Conservation (phyloP, 2,329 filamentous ascomycete species). For the Alternaria triticimaculans region DNA sequence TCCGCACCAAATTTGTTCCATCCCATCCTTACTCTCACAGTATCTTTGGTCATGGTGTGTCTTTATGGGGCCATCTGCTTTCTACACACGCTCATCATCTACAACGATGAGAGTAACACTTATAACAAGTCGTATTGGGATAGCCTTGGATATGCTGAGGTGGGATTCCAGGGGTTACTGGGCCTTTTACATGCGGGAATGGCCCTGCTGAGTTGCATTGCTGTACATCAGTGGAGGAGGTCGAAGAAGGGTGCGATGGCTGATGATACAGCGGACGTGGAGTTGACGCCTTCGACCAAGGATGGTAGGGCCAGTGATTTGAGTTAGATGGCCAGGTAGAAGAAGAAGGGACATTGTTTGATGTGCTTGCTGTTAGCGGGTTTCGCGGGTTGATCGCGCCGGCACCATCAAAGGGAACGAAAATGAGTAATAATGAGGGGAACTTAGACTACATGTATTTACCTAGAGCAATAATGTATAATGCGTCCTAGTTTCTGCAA, state of each 20-base stretch:
- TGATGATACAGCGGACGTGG: neutral
- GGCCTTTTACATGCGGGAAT: neutral
- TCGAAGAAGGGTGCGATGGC: neutral
- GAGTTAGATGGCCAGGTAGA: neutral
- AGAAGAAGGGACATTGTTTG: neutral
- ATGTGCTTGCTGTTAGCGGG: neutral
- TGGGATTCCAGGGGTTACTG: neutral
- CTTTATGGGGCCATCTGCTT: neutral
- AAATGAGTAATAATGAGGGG: neutral
- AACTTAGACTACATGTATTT: neutral
- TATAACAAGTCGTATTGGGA: neutral
- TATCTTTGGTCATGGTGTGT: neutral
- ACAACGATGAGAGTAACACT: neutral
- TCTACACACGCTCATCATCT: neutral
- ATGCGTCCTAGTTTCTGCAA: neutral
- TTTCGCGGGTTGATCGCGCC: neutral
- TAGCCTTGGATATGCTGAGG: neutral
- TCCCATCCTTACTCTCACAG: neutral
- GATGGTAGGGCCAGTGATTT: neutral
- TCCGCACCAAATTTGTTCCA: neutral
- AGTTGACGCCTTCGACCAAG: neutral
- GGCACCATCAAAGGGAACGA: neutral
- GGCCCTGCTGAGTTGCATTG: neutral
- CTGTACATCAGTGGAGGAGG: neutral
- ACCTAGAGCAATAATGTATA: neutral